Evolutionary conservation across 208 protist species (phyloP).

Genomic region (Balamuthia mandrillaris): DNA sequence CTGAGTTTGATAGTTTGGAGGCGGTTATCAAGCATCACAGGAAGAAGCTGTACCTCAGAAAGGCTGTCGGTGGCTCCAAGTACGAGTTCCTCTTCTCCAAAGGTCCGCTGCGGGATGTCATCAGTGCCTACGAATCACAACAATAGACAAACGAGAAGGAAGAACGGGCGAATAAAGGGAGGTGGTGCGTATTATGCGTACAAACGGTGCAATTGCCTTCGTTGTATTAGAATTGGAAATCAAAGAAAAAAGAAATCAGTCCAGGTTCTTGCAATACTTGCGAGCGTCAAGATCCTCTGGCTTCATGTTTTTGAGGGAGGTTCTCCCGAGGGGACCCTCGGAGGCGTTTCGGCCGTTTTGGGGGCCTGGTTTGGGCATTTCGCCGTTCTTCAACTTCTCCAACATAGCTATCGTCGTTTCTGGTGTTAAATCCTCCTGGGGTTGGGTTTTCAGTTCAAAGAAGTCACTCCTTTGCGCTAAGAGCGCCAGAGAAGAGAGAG

Average conservation of each 20-base stretch:
- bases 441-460: neutral
- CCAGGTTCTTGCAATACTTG: too few species aligned
- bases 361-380: constrained; percentile 64
- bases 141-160: too few species aligned
- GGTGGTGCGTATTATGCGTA: too few species aligned
- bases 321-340: constrained; percentile 26
- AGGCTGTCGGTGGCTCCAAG: neutral
- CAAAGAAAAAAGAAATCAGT: too few species aligned
- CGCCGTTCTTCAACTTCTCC: constrained; percentile 52
- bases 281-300: too few species aligned
- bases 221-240: too few species aligned
- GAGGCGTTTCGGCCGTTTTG: constrained; percentile 51
- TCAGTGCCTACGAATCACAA: too few species aligned
- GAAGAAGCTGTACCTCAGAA: constrained; percentile 6
- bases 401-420: constrained; percentile 57
- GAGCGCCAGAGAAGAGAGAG: neutral
- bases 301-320: too few species aligned
- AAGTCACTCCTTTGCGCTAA: neutral
- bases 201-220: too few species aligned
- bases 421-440: constrained; percentile 65
- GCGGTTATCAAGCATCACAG: constrained; percentile 2
- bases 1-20: neutral
- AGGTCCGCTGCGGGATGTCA: too few species aligned
- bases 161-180: too few species aligned
- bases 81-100: constrained; percentile 19